Evolutionary conservation across 352 stramenopile species (phyloP), one percentile per base, ranked within the genome.

Genomic region (Globisporangium middletonii): DNA sequence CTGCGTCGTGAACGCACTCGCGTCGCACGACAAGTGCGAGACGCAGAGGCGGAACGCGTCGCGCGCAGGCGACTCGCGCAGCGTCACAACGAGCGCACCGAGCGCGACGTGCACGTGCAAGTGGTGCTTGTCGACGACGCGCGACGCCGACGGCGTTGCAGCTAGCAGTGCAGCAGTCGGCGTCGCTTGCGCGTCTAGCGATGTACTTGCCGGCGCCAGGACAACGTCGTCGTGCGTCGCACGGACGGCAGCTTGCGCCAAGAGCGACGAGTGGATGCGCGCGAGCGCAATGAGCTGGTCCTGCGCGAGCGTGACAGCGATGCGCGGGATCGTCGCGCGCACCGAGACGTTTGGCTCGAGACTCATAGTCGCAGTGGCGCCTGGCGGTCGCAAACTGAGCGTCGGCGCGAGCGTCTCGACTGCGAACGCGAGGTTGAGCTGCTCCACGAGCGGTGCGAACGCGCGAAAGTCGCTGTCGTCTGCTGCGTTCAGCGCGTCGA

Each of bases 381-480:
- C 28, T 52, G 46, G 46, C 11, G 55, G 51, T 48, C 52, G 30
- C 23, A 52, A 16, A 0, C 38, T 28, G 4, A 33, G 41, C 7
- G 57, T 57, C 33, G 58, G 54, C 27, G 71, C 50, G 56, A 72
- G 52, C 8, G 78, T 87, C 48, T 80, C 63, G 16, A 91, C 50
- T 2, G 55, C 70, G 47, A 89, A 86, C 41, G 77, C 68, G 51
- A 88, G 42, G 18, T 67, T 88, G 11, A 91, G 61, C n/a, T 89
- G 73, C 33, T 87, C 55, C 27, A 91, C 69, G 12, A 91, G 68
- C 61, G 73, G 72, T 3, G 62, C 55, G 46, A 88, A 81, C 18
- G 53, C 19, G 4, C 47, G 44, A 23, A 81, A 53, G 28, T 81
- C 67, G 43, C 70, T 57, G 30, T 79, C 71, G 1, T 57, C 70